Base-by-base conservation (phyloP, 768 basidiomycete genomes). In the Pisolithus marmoratus region DNA sequence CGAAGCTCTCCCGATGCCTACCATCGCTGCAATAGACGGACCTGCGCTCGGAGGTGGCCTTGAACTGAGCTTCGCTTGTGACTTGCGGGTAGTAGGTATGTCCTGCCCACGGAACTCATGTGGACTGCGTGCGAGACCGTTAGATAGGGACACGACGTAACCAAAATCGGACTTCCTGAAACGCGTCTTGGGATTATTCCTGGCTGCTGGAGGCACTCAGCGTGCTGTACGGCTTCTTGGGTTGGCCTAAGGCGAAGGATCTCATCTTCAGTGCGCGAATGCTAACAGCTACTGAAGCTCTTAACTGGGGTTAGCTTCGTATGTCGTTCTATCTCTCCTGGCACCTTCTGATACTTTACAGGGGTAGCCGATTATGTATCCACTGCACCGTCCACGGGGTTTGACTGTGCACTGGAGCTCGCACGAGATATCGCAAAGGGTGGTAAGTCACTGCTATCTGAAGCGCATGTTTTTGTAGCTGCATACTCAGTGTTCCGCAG, bases 1-100 rank as follows among this genome's bases (percentile, higher is more conserved):
- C n/a, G 92, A 94, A 69, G 73, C 76, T 38, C 72, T 95, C 31
- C 86, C 87, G 5, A 80, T 94, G 73, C 94, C 94, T 4, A 94
- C 91, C 15, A 88, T 96, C 51, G 88, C 88, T 34, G 91, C 93
- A 5, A 88, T 97, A 38, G 94, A 96, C 63, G 94, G 94, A 0
- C 90, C 90, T 19, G 94, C 94, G 8, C 75, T 97, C 0, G 94
- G 94, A 9, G 94, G 94, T n/a, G 94, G 94, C 2, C 75, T 94
- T 26, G 94, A 97, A 67, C 68, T 96, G 52, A 78, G 85, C 52
- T 76, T 97, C 49, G 87, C 90, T 2, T 95, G 92, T 69, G 94
- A 97, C 73, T 68, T 97, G 61, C 81, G 94, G 31, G 84, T 95
- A 24, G 93, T 87, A 54, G 90, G 93, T 92, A 68, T 52, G 75